phyloP scores from a whole-genome alignment of 169 alveolate species.

The Neospora caninum region DNA sequence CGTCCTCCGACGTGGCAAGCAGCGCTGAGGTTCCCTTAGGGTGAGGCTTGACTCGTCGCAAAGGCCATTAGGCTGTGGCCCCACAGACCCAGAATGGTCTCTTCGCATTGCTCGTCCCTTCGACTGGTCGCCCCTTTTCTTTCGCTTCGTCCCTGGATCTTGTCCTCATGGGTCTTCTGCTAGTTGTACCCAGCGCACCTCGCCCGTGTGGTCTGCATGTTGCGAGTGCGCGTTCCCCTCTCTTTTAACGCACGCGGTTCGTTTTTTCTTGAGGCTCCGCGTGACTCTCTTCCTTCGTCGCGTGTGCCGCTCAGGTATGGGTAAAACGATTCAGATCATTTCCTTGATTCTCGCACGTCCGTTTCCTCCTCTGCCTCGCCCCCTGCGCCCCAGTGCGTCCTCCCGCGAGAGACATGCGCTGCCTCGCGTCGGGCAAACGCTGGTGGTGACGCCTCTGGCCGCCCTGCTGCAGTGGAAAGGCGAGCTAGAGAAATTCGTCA shows the following conservation, averaged over 20 bases:
- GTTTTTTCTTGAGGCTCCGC: neutral
- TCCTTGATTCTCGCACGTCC: conserved; percentile 74
- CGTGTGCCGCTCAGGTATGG: conserved; percentile 71
- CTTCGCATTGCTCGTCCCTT: too few species aligned
- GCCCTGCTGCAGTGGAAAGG: conserved; percentile 82
- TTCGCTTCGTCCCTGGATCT: too few species aligned
- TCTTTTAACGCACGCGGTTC: neutral
- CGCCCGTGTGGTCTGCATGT: too few species aligned
- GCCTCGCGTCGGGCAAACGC: conserved; percentile 74
- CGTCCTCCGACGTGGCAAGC: too few species aligned
- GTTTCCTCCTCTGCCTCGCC: conserved; percentile 57
- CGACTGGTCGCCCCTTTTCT: too few species aligned
- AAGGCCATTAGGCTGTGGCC: too few species aligned
- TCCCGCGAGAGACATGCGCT: conserved; percentile 9
- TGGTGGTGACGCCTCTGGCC: conserved; percentile 84
- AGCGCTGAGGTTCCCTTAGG: too few species aligned
- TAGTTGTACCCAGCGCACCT: too few species aligned
- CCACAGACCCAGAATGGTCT: too few species aligned
- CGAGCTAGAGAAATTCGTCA: conserved; percentile 76
- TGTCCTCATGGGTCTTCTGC: too few species aligned
- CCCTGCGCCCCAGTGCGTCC: neutral
- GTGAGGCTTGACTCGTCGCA: too few species aligned
- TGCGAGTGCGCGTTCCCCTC: neutral
- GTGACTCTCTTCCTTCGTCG: neutral
- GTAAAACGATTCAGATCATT: conserved; percentile 82